A percentile compares a stretch with the other conserved stretches of the same genome.
phyloP scores from a whole-genome alignment of 345 rosid genomes.

The Erodium maritimum region DNA sequence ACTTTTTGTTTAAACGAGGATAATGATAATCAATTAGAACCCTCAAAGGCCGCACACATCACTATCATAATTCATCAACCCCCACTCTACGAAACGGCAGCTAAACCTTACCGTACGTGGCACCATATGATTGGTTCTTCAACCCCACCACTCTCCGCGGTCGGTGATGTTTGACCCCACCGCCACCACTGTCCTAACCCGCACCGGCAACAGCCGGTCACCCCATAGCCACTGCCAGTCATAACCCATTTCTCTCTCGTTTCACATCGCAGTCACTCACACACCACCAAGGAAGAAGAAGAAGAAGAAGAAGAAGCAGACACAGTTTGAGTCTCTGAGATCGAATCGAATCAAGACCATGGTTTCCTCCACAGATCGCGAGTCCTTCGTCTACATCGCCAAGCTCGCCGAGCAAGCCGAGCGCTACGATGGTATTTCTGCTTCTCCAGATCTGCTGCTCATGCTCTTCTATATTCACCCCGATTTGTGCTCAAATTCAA shows the following conservation, averaged over 20 bases:
- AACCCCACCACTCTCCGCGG: background rate
- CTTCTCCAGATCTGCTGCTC: conserved; percentile 6
- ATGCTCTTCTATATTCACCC: background rate
- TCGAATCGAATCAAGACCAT: conserved; percentile 5
- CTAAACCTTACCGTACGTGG: background rate
- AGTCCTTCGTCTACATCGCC: conserved; percentile 35
- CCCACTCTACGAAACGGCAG: background rate
- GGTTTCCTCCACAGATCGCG: conserved; percentile 37
- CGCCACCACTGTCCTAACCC: background rate
- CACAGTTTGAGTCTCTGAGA: background rate
- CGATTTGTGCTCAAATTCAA: background rate
- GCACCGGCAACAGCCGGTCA: background rate
- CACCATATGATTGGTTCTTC: background rate
- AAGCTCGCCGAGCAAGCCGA: conserved; percentile 68
- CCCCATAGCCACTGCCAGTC: background rate
- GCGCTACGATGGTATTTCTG: conserved; percentile 36
- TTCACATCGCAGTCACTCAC: background rate
- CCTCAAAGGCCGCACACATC: too few relatives aligned
- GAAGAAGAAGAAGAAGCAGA: too few relatives aligned
- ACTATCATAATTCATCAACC: too few relatives aligned
- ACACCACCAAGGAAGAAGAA: too few relatives aligned
- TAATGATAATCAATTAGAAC: too few relatives aligned
- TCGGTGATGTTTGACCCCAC: background rate
- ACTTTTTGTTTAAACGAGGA: too few relatives aligned
- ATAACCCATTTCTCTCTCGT: background rate